phyloP scores from a whole-genome alignment of 495 filamentous ascomycete species.

The Penicillium silybi region DNA sequence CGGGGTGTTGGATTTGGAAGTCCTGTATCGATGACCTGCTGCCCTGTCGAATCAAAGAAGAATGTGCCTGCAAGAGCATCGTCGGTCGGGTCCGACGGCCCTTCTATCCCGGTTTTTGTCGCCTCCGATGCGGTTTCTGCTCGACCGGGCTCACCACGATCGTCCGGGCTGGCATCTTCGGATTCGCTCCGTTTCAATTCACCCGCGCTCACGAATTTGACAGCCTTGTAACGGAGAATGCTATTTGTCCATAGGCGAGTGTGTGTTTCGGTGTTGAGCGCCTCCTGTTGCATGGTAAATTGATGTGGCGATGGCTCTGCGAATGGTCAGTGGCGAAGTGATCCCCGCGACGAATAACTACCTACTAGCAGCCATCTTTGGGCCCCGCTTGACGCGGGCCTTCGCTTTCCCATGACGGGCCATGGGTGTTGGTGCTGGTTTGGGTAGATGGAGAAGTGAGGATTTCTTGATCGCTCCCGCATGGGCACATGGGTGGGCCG shows the following conservation, averaged over 20 bases:
- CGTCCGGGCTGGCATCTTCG: constrained; percentile 14
- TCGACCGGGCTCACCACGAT: not conserved
- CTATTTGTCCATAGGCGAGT: constrained; percentile 28
- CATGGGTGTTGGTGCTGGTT: constrained; percentile 11
- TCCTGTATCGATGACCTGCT: constrained; percentile 11
- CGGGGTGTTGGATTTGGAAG: constrained; percentile 12
- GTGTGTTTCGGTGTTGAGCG: constrained; percentile 67
- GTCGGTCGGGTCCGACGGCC: not conserved
- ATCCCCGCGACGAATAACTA: not conserved
- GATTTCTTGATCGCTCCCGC: not conserved
- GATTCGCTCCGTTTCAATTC: constrained; percentile 44
- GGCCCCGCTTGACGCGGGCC: constrained; percentile 16
- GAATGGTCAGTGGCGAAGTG: not conserved
- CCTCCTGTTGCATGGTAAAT: constrained; percentile 71
- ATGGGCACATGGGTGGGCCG: constrained; percentile 10
- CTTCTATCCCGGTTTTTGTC: constrained; percentile 4
- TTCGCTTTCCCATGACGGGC: constrained; percentile 30
- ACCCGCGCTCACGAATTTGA: constrained; percentile 74
- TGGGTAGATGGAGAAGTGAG: not conserved
- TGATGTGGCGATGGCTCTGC: constrained; percentile 16
- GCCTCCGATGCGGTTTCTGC: not conserved
- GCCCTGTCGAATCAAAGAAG: constrained; percentile 21
- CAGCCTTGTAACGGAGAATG: constrained; percentile 52
- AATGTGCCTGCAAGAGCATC: constrained; percentile 13
- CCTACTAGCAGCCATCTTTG: constrained; percentile 4